phyloP scores from a whole-genome alignment of 2,329 filamentous ascomycete genomes.

The Aureobasidium sp. region DNA sequence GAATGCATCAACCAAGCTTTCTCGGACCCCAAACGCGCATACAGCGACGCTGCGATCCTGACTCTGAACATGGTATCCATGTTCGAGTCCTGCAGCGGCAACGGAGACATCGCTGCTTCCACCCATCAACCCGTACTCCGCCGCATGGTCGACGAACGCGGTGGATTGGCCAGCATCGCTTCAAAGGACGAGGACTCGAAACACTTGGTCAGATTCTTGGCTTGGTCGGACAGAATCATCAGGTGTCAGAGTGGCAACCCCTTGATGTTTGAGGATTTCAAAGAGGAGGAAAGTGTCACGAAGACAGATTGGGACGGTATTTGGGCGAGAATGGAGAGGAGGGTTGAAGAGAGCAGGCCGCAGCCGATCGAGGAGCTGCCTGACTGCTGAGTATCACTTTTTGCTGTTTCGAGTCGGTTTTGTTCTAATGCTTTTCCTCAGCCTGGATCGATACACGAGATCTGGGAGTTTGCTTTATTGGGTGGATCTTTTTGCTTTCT shows the following conservation, averaged over 20 bases:
- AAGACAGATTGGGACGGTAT: slow-evolving; percentile 7
- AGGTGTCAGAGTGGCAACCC: neutral
- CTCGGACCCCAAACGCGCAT: neutral
- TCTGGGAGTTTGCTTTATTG: too few relatives aligned
- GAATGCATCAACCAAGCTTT: slow-evolving; percentile 2
- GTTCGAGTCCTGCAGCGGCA: neutral
- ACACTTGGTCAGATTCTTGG: slow-evolving; percentile 2
- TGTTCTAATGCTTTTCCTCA: too few relatives aligned
- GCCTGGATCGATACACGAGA: too few relatives aligned
- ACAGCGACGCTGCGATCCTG: neutral
- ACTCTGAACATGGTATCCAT: slow-evolving; percentile 2
- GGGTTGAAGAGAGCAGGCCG: neutral
- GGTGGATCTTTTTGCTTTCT: neutral
- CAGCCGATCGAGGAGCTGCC: slow-evolving; percentile 5
- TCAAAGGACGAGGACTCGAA: neutral
- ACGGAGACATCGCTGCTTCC: neutral
- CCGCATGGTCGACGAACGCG: neutral
- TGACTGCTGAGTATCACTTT: neutral
- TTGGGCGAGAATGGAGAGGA: slow-evolving; percentile 5
- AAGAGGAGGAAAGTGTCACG: neutral
- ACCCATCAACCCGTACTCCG: neutral
- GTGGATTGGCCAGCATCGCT: neutral
- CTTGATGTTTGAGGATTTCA: slow-evolving; percentile 4
- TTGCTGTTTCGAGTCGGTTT: neutral
- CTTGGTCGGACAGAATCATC: slow-evolving; percentile 5